Base-by-base conservation (phyloP, 331 rosid genomes). In the Rosa hybrid region DNA sequence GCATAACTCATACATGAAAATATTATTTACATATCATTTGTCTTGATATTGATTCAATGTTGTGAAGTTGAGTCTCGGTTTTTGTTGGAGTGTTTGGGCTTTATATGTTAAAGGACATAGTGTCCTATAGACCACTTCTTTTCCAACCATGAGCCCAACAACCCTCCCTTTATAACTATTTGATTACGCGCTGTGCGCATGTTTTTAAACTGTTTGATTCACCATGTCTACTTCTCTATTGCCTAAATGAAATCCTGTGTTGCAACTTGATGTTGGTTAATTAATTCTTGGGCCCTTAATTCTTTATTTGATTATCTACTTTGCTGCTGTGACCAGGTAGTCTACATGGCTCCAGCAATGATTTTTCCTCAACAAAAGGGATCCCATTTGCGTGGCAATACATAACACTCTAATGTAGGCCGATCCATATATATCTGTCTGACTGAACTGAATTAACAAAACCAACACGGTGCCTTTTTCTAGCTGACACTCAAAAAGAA, bases 251-350 rank as follows among this genome's bases (percentile, higher is more conserved):
- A 34, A 34, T 34, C 39, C 2, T 0, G 68, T 39, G 0, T 64
- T 77, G 72, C 49, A 45, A 64, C 60, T 20, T 20, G 11, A 34
- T 30, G 5, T 48, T 18, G 1, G 12, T 77, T 51, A 11, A 34
- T 34, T 34, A 34, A 34, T 34, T 34, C 39, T 34, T 34, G 39
- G 39, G 3, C 57, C 39, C 3, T 65, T 20, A 3, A 68, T 20
- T 34, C 46, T 64, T 64, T 41, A 20, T 64, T 48, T 53, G n/a
- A 45, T 25, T 13, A 8, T 63, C 64, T 51, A 8, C 23, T 44
- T 62, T 72, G 75, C 42, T 73, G 48, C 49, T 68, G 23, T 77
- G 76, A 88, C 80, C 92, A 96, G 99, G 92, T 96, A 57, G 95
- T 81, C 75, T 96, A 92, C 88, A 86, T 94, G 90, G 93, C 92